A percentile compares a stretch with the other conserved stretches of the same genome.
Evolutionary conservation across 2,329 filamentous ascomycete genomes (phyloP).

Genomic region (Claviceps sorghi): DNA sequence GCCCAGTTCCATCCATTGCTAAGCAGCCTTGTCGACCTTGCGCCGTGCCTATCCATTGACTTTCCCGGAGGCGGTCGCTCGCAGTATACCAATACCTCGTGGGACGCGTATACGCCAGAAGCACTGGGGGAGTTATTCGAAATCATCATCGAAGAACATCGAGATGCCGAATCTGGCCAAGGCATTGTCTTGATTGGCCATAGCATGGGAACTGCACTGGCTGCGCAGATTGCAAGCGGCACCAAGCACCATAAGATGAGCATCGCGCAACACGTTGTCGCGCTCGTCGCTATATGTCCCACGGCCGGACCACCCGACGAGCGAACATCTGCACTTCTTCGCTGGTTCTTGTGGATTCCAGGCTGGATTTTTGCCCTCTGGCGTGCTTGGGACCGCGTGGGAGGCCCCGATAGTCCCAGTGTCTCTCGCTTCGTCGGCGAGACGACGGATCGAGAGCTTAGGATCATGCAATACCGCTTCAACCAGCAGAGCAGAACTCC

Average conservation of each 20-base stretch:
- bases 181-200: slow-evolving; percentile 72
- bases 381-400: slow-evolving; percentile 63
- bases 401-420: slow-evolving; percentile 63
- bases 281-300: slow-evolving; percentile 71
- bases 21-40: slow-evolving; percentile 66
- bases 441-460: slow-evolving; percentile 49
- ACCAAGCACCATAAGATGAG: slow-evolving; percentile 28
- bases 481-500: slow-evolving; percentile 73
- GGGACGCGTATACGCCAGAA: slow-evolving; percentile 67
- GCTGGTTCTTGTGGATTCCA: slow-evolving; percentile 53
- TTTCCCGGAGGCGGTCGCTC: slow-evolving; percentile 82
- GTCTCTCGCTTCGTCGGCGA: slow-evolving; percentile 63
- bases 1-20: slow-evolving; percentile 77
- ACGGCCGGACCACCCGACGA: slow-evolving; percentile 47
- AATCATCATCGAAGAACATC: slow-evolving; percentile 57
- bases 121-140: slow-evolving; percentile 63
- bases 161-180: slow-evolving; percentile 50
- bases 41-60: slow-evolving; percentile 71
- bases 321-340: slow-evolving; percentile 27
- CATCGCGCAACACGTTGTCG: slow-evolving; percentile 52
- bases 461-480: slow-evolving; percentile 54
- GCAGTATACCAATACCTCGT: slow-evolving; percentile 51
- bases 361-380: slow-evolving; percentile 60
- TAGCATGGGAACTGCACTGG: slow-evolving; percentile 75
- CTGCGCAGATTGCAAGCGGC: slow-evolving; percentile 49